These are phyloP conservation scores for Ceratobasidium sp. DNA, from an alignment of 1,284 basidiomycete genomes.

Conservation along the genomic window DNA sequence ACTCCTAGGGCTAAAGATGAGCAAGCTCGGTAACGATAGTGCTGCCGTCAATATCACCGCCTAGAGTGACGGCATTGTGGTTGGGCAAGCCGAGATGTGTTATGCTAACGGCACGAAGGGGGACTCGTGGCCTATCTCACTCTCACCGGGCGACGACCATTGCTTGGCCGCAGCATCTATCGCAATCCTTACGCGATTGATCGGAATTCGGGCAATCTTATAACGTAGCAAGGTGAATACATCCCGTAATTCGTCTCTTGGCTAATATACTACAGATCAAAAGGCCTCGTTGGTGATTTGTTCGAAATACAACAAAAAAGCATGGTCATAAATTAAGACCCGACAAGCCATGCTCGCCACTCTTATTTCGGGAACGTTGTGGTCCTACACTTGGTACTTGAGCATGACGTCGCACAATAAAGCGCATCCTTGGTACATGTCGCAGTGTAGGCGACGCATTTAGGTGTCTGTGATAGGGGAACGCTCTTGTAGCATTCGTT, in stretches of 20 bases:
- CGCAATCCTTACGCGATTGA: neutral
- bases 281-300: too few species aligned
- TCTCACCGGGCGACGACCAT: neutral
- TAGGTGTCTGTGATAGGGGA: slow-evolving; percentile 26
- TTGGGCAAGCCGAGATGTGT: neutral
- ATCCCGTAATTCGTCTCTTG: neutral
- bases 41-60: neutral
- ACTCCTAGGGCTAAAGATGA: neutral
- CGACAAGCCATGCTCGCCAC: neutral
- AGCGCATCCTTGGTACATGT: slow-evolving; percentile 34
- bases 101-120: neutral
- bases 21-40: neutral
- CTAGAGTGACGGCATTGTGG: neutral
- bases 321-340: neutral
- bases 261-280: neutral
- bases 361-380: slow-evolving; percentile 20
- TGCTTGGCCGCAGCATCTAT: slow-evolving; percentile 1
- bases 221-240: neutral
- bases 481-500: slow-evolving; percentile 36
- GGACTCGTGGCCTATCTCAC: neutral
- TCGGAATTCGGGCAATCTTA: neutral
- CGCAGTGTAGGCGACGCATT: slow-evolving; percentile 39
- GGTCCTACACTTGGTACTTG: slow-evolving; percentile 17
- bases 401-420: slow-evolving; percentile 19
- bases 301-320: too few species aligned